Base-by-base conservation (phyloP, 2,329 filamentous ascomycete genomes). In the Camillea tinctor region DNA sequence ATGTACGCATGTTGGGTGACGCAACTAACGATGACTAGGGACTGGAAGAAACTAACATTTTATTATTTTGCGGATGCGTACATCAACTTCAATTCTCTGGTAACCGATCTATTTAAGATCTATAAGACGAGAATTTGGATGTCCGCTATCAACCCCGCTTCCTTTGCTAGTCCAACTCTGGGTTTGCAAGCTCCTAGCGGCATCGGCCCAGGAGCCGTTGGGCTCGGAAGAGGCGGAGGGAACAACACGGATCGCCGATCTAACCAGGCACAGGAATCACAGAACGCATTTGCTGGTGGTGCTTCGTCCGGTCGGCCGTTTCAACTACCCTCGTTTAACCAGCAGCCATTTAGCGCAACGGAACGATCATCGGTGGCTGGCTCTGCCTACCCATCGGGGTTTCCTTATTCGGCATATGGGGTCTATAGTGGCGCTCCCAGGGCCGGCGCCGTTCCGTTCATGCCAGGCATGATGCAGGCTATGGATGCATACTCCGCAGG, bases 41-140 rank as follows among this genome's bases (percentile, higher is more conserved):
- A 99, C 74, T 97, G 93, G 88, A 97, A 98, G 79, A 99, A 99
- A 75, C 80, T 99, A 58, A 99, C 96, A 0, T 98, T 98, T 77
- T 99, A 97, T 80, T 99, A 98, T 78, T 99, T 97, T 74, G 94
- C 95, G 57, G 93, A 97, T 72, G 88, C 92, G 0, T 99, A 99
- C 74, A 97, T 99, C 81, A 98, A 98, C 79, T 99, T 99, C 83
- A 99, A 99, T 74, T 92, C 92, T 1, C 86, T 99, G 17, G 95
- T 99, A 56, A 97, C 93, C 0, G 95, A 99, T 73, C 83, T 99
- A 13, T 99, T 98, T 84, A 98, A 98, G 78, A 94, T 98, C 64
- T 99, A 98, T 83, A 99, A 99, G 81, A 97, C 94, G 21, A 88
- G 96, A 68, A 99, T 99, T 70, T 99, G 95, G 95, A 97, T 99